Base-by-base conservation (phyloP, 179 eudicot genomes). In the Camellia oleifera region DNA sequence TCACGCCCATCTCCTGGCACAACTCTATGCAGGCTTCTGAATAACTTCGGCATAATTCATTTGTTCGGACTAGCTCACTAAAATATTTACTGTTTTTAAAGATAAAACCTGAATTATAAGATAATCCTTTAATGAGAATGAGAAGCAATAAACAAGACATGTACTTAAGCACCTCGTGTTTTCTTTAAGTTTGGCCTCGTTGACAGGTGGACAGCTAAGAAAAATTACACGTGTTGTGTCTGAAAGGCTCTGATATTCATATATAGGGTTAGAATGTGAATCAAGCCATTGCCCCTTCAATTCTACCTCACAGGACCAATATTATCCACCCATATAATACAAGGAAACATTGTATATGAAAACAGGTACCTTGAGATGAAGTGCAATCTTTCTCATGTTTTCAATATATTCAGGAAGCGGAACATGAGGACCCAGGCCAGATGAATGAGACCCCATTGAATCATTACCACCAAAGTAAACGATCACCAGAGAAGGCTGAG, bases 381-480 rank as follows among this genome's bases (percentile, higher is more conserved):
- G 86, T 46, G 90, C 94, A 58, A 96, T 90, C 88, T 88, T 90
- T 88, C 89, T 90, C 98, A 96, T 94, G 85, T 96, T 94, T 77
- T 94, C 98, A 46, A 90, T 80, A 60, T 96, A 96, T 81, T 95
- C 99, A 56, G 93, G 85, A 84, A 95, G 95, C 53, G 99, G 97
- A 67, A 95, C 99, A 86, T 96, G 98, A 75, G 99, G 97, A 77
- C 99, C 99, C 62, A 92, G 88, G 80, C 98, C 97, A 58, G 98
- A 92, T 14, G 96, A 81, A 73, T 92, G 98, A 82, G 91, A 76
- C 45, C 97, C 98, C 99, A 92, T 96, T 60, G 99, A 94, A 86
- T 94, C 99, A 83, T 96, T 96, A 77, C 99, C 99, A 44, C 99
- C 99, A 80, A 96, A 92, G 84, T 96, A 96, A 44, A 88, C 94